Evolutionary conservation across 2,329 filamentous ascomycete species (phyloP).

Genomic region (Botrytis medusae): DNA sequence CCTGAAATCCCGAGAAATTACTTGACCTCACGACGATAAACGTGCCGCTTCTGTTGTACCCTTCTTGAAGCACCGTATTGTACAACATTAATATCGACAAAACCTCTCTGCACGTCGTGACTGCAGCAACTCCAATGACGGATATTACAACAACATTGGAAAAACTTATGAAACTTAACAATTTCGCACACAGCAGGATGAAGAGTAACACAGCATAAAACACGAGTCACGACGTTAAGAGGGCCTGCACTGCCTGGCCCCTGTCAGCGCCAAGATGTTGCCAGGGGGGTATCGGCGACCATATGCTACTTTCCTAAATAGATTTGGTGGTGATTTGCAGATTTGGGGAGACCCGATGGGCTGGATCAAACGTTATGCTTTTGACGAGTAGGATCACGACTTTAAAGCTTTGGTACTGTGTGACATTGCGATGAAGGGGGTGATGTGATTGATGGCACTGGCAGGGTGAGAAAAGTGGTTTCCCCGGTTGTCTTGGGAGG

Average conservation of each 20-base stretch:
- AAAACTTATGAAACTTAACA: not conserved
- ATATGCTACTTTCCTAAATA: not conserved
- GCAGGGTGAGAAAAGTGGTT: not conserved
- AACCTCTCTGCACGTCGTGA: conserved; percentile 1
- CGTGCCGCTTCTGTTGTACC: conserved; percentile 12
- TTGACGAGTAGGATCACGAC: not conserved
- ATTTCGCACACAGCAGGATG: not conserved
- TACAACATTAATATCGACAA: not conserved
- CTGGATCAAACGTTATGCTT: conserved; percentile 20
- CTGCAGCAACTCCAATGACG: not conserved
- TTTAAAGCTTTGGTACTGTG: not conserved
- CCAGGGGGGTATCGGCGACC: conserved; percentile 21
- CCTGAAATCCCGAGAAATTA: conserved; percentile 16
- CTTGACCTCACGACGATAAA: conserved; percentile 16
- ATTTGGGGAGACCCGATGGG: conserved; percentile 17
- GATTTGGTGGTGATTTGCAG: not conserved
- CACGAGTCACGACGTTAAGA: conserved; percentile 15
- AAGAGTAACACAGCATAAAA: conserved; percentile 5
- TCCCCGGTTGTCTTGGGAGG: not conserved
- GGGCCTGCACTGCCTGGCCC: not conserved
- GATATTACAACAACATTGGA: not conserved
- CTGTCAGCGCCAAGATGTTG: conserved; percentile 8
- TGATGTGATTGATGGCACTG: not conserved
- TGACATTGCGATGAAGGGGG: not conserved
- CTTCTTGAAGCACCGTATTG: not conserved